Conservation (phyloP, 106 monocot genomes). For the Vanilla planifolia region DNA sequence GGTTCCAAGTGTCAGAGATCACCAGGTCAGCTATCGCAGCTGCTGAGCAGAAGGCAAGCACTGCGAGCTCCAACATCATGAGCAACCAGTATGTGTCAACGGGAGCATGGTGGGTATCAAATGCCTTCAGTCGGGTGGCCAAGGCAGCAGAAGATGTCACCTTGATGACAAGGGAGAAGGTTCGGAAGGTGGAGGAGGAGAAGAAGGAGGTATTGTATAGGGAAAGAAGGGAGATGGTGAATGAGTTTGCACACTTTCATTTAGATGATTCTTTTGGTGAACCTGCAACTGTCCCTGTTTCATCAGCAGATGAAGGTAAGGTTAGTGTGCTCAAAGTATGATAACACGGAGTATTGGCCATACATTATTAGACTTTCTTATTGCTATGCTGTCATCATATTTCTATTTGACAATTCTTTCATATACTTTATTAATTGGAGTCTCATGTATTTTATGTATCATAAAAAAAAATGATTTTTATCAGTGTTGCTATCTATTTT, state of each 20-base stretch:
- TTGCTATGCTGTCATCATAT: not conserved
- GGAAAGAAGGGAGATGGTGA: slow-evolving; percentile 40
- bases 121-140: slow-evolving; percentile 40
- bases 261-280: slow-evolving; percentile 40
- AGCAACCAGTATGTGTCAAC: slow-evolving; percentile 56
- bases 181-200: slow-evolving; percentile 60
- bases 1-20: slow-evolving; percentile 62
- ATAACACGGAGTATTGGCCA: no score
- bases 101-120: slow-evolving; percentile 70
- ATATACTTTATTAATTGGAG: not conserved
- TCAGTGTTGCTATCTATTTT: no score
- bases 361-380: not conserved
- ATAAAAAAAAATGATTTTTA: no score
- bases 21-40: slow-evolving; percentile 60
- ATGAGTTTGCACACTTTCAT: slow-evolving; percentile 43
- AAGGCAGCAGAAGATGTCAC: slow-evolving; percentile 67
- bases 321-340: slow-evolving; percentile 16
- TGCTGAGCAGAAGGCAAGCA: slow-evolving; percentile 65
- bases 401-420: not conserved
- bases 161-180: slow-evolving; percentile 65
- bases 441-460: not conserved
- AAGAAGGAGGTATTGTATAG: slow-evolving; percentile 37
- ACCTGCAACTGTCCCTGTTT: slow-evolving; percentile 29
- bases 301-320: slow-evolving; percentile 27
- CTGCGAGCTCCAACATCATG: slow-evolving; percentile 50